Percentiles rank a stretch among this genome's conserved stretches.
These are phyloP conservation scores for Aspergillus cejpii DNA, from an alignment of 2,329 filamentous ascomycete genomes.

Conservation along the genomic window DNA sequence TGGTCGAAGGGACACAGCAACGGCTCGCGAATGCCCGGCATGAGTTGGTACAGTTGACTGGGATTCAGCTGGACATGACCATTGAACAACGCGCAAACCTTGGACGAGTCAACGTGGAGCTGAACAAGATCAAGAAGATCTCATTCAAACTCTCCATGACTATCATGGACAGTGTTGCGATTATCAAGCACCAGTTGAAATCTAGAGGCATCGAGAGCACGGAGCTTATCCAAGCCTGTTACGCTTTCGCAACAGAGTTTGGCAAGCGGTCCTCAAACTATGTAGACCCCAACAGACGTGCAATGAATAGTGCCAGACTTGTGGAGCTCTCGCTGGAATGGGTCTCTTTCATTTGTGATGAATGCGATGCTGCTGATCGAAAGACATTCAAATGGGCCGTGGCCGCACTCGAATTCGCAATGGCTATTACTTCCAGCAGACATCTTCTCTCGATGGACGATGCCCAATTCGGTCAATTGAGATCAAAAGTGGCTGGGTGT, in stretches of 20 bases:
- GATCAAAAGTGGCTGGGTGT: slow-evolving; percentile 86
- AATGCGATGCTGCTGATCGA: slow-evolving; percentile 86
- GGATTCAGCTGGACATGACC: slow-evolving; percentile 77
- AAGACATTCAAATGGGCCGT: slow-evolving; percentile 98
- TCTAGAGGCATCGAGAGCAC: slow-evolving; percentile 72
- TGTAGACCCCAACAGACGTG: slow-evolving; percentile 89
- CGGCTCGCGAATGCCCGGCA: slow-evolving; percentile 71
- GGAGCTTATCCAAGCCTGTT: slow-evolving; percentile 94
- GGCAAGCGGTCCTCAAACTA: slow-evolving; percentile 89
- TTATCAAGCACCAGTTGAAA: slow-evolving; percentile 73
- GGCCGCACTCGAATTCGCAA: slow-evolving; percentile 87
- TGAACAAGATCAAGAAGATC: slow-evolving; percentile 91
- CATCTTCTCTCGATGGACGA: slow-evolving; percentile 89
- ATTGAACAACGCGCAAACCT: slow-evolving; percentile 91
- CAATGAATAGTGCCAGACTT: slow-evolving; percentile 95
- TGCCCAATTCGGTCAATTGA: slow-evolving; percentile 73
- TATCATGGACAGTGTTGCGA: slow-evolving; percentile 97
- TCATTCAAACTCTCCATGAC: slow-evolving; percentile 95
- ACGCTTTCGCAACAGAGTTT: slow-evolving; percentile 98
- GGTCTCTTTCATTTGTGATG: slow-evolving; percentile 96
- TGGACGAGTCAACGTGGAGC: slow-evolving; percentile 78
- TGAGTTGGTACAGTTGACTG: slow-evolving; percentile 69
- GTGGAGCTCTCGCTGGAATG: slow-evolving; percentile 91
- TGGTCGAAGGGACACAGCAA: slow-evolving; percentile 78
- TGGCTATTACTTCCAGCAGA: slow-evolving; percentile 91